Evolutionary conservation across 208 protist species (phyloP), one percentile per base, ranked within the genome.

Genomic region (Novymonas esmeraldas): DNA sequence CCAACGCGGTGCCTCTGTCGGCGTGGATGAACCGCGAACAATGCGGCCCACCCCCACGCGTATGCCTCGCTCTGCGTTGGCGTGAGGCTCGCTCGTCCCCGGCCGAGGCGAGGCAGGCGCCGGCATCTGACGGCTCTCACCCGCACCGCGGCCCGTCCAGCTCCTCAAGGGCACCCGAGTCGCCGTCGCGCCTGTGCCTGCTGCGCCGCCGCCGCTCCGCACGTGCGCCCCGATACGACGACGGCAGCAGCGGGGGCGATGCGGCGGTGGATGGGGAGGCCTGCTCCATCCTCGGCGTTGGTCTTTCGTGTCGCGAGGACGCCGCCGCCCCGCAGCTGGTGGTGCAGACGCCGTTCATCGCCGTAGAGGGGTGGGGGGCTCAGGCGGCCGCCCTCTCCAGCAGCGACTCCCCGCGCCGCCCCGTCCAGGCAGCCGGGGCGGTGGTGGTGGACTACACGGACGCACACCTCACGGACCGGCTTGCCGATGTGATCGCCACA

Each of bases 41-140:
- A 59, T 44, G 54, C 36, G 34, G 18, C 13, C n/a, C 34, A 26
- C 45, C 13, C 22, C 70, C 62, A 44, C 70, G 62, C 6, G 62
- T 76, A 20, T 54, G 54, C 51, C 31, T 76, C 26, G 70, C 70
- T 7, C 33, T 76, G 56, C 70, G 70, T 9, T 76, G 62, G 70
- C n/a, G 70, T 34, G 52, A 76, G 56, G 26, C 62, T 13, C 70
- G 70, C 5, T 42, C 54, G 13, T 49, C 24, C 26, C 59, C 26
- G 59, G 13, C 34, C 18, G 59, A 6, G 7, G 59, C 34, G 13
- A 39, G n/a, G 29, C 6, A 9, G 31, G 34, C 34, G 20, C 2
- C 33, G 29, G 22, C 31, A 18, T 10, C 54, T 26, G 20, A 13
- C 44, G 54, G 20, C 11, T 29, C 33, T 16, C 20, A 59, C 34